These are phyloP conservation scores for Deakozyma indianensis DNA, from an alignment of 805 yeast species.

Conservation along the genomic window DNA sequence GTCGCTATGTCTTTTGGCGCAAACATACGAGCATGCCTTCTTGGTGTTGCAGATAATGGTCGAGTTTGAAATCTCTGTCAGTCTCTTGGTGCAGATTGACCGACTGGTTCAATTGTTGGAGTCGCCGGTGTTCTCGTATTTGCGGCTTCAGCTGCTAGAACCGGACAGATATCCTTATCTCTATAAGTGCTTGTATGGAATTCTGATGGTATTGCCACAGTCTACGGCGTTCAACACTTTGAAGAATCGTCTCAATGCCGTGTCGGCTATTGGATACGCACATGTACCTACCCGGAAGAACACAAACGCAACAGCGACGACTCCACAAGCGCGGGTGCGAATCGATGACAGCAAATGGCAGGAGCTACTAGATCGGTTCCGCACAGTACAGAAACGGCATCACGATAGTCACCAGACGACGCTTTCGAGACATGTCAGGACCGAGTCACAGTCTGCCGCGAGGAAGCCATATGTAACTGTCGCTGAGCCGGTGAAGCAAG, in stretches of 20 bases:
- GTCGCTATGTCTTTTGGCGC: constrained; percentile 71
- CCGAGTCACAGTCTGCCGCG: constrained; percentile 4
- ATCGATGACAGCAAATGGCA: constrained; percentile 21
- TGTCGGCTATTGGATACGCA: constrained; percentile 25
- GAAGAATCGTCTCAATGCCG: constrained; percentile 56
- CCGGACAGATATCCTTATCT: constrained; percentile 71
- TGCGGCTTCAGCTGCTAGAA: constrained; percentile 77
- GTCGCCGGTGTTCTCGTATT: constrained; percentile 79
- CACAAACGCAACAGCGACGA: constrained; percentile 9
- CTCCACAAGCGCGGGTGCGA: constrained; percentile 6
- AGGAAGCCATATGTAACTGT: too few relatives aligned
- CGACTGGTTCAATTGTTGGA: constrained; percentile 80
- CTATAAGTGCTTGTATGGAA: constrained; percentile 79
- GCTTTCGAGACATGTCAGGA: neutral
- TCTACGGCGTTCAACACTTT: constrained; percentile 77
- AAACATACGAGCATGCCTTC: constrained; percentile 78
- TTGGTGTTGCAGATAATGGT: constrained; percentile 69
- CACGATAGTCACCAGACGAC: neutral
- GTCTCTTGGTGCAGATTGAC: constrained; percentile 74
- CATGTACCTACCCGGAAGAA: constrained; percentile 13
- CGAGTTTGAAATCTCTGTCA: constrained; percentile 67
- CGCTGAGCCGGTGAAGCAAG: too few relatives aligned
- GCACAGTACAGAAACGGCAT: constrained; percentile 27
- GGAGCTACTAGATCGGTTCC: constrained; percentile 34
- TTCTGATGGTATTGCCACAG: constrained; percentile 88